Evolutionary conservation across 2,329 filamentous ascomycete genomes (phyloP).

Genomic region (Fusarium buharicum): DNA sequence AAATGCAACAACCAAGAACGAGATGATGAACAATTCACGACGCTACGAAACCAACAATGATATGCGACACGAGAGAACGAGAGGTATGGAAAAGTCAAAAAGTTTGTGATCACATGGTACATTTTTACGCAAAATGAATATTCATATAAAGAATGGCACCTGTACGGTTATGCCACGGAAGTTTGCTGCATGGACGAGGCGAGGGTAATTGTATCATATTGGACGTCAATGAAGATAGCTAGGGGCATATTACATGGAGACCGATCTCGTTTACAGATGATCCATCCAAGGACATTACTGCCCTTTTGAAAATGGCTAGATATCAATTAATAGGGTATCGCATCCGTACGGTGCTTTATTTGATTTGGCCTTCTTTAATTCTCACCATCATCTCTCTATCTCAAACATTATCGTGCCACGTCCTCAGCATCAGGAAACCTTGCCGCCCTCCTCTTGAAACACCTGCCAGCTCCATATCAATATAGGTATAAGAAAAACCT

Average conservation of each 20-base stretch:
- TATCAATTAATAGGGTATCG: slow-evolving; percentile 2
- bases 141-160: slow-evolving; percentile 4
- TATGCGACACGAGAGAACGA: slow-evolving; percentile 7
- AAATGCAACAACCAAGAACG: slow-evolving; percentile 33
- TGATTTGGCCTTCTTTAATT: slow-evolving; percentile 1
- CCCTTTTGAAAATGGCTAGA: neutral
- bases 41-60: slow-evolving; percentile 33
- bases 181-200: slow-evolving; percentile 1
- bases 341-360: slow-evolving; percentile 5
- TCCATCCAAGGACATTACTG: neutral
- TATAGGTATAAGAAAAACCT: slow-evolving; percentile 11
- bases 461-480: slow-evolving; percentile 2
- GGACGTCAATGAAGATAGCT: neutral
- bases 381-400: slow-evolving; percentile 15
- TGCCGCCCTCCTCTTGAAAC: slow-evolving; percentile 6
- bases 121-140: slow-evolving; percentile 11
- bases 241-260: neutral
- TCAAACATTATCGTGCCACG: slow-evolving; percentile 23
- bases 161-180: neutral
- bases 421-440: slow-evolving; percentile 1
- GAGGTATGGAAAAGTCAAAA: slow-evolving; percentile 24
- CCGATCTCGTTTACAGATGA: neutral
- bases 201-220: neutral
- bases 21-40: slow-evolving; percentile 39
- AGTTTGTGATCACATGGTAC: slow-evolving; percentile 21